Evolutionary conservation across 495 filamentous ascomycete species (phyloP), one percentile per base, ranked within the genome.

Genomic region (Aspergillus conjunctus): DNA sequence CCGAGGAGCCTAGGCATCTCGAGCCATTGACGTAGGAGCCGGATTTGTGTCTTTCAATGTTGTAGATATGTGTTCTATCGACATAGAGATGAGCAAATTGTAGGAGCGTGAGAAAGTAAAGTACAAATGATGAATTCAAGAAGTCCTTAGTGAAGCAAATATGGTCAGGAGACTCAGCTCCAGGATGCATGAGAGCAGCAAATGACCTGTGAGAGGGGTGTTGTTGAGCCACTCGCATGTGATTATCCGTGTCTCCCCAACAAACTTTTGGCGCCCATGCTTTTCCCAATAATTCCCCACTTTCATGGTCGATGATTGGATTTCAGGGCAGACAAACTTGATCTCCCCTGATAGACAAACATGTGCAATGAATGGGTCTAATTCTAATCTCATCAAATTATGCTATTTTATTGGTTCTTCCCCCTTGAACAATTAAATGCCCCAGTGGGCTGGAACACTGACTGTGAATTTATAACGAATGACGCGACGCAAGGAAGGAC

Each of bases 1-100:
- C 61, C 61, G 37, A 65, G 56, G 8, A 65, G 41, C 58, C 58
- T 56, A 55, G 68, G 62, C 71, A 75, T 75, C 26, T 56, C 68
- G 68, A 70, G 62, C 57, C 67, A 69, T 70, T 66, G 44, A 57
- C 57, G 56, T 37, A 44, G 53, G 33, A 17, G 18, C 22, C 44
- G 21, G 32, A 41, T 37, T 43, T 18, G 39, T 37, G 52, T 45
- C 45, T 31, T 51, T 62, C 15, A 20, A 14, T 21, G 21, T 37
- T 12, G 14, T 6, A 54, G 22, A 33, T 18, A 41, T 22, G 26
- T 54, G 32, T 49, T 12, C 31, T 31, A 43, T 30, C 63, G 57
- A 57, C 62, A 70, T 67, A 59, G 44, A 58, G 50, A 8, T 41
- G 48, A 51, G 20, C 9, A 22, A 48, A 22, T 41, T 4, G 12